These are phyloP conservation scores for Tremellales sp. DNA, from an alignment of 1,284 basidiomycete species.

Conservation along the genomic window DNA sequence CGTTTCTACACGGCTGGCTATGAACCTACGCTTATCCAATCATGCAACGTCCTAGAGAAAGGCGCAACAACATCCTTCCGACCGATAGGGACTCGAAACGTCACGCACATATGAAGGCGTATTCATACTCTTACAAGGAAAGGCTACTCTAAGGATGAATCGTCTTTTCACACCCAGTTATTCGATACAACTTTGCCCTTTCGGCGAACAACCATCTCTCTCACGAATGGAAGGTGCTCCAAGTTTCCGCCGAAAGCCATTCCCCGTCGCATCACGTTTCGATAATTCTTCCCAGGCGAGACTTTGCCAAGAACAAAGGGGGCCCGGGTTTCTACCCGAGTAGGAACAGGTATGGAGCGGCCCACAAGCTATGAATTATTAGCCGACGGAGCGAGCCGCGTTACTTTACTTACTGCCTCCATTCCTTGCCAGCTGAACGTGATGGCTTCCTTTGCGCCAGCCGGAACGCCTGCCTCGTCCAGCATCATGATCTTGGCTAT, in stretches of 20 bases:
- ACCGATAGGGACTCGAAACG: no score
- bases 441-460: constrained; percentile 24
- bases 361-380: constrained; percentile 15
- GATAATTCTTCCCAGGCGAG: constrained; percentile 16
- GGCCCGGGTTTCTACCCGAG: constrained; percentile 7
- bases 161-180: no score
- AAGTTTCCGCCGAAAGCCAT: constrained; percentile 23
- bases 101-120: no score
- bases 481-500: constrained; percentile 17
- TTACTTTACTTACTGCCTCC: constrained; percentile 8
- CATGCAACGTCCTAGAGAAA: no score
- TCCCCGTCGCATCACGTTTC: constrained; percentile 12
- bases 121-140: no score
- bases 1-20: no score
- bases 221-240: constrained; percentile 20
- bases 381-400: neutral
- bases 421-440: constrained; percentile 21
- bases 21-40: no score
- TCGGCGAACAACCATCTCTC: constrained; percentile 15
- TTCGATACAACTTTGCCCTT: constrained; percentile 6
- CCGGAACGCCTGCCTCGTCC: constrained; percentile 17
- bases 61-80: no score
- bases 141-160: no score
- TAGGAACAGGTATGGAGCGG: constrained; percentile 17
- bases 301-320: constrained; percentile 19